phyloP scores from a whole-genome alignment of 2,329 filamentous ascomycete species.

The Venturia effusa region DNA sequence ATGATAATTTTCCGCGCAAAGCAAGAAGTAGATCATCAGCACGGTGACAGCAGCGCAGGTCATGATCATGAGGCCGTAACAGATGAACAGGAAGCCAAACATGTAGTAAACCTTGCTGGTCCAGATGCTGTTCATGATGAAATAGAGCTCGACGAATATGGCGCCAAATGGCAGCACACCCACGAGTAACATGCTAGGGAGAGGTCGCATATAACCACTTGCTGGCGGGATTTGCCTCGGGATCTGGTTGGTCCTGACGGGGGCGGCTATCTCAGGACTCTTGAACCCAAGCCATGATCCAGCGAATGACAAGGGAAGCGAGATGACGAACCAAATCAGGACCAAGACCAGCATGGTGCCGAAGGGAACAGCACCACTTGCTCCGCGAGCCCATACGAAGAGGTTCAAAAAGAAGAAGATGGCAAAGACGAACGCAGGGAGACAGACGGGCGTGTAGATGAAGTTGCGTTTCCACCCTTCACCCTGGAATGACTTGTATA shows the following conservation, averaged over 20 bases:
- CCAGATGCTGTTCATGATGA: constrained; percentile 99
- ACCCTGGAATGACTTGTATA: constrained; percentile 91
- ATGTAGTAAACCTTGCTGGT: constrained; percentile 99
- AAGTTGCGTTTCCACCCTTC: constrained; percentile 95
- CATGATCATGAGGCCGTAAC: constrained; percentile 94
- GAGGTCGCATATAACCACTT: constrained; percentile 69
- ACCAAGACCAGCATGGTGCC: constrained; percentile 93
- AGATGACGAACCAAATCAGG: constrained; percentile 93
- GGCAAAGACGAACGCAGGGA: constrained; percentile 76
- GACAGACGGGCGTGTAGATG: constrained; percentile 69
- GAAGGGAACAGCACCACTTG: constrained; percentile 89
- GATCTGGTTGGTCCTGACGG: constrained; percentile 94
- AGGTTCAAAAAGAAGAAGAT: constrained; percentile 91
- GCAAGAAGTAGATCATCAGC: constrained; percentile 88
- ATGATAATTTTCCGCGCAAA: constrained; percentile 95
- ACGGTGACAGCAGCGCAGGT: constrained; percentile 88
- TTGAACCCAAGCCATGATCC: constrained; percentile 94
- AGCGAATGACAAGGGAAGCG: constrained; percentile 76
- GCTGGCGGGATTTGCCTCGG: constrained; percentile 87
- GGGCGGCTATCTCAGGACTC: constrained; percentile 54
- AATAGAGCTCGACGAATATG: constrained; percentile 97
- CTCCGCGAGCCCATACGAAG: constrained; percentile 88
- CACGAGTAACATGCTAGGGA: constrained; percentile 85
- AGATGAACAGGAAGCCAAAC: constrained; percentile 98
- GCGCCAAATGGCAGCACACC: constrained; percentile 90